These are phyloP conservation scores for Podila epigama DNA, from an alignment of 192 early-diverging fungal genomes.

Conservation along the genomic window DNA sequence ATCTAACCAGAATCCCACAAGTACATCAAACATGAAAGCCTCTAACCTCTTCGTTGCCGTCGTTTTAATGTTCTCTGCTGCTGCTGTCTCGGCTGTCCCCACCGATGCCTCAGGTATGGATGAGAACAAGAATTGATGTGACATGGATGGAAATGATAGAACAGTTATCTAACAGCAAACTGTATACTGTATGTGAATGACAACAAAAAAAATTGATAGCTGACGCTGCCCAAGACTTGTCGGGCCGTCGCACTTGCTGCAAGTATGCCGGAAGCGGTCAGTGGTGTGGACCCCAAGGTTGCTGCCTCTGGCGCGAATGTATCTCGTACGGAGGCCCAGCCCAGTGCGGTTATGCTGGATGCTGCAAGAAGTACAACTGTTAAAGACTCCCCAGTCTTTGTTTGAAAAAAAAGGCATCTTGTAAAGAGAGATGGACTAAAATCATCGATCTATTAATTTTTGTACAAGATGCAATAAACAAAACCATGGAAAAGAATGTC, in stretches of 20 bases:
- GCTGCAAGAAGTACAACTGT: conserved; percentile 15
- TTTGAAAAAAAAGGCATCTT: background rate
- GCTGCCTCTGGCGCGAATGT: conserved; percentile 18
- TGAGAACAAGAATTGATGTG: too few relatives aligned
- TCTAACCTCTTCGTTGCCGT: background rate
- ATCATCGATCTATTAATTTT: too few relatives aligned
- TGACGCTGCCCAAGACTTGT: background rate
- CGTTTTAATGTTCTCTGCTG: background rate
- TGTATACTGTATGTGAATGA: background rate
- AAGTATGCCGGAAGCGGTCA: background rate
- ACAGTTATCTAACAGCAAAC: background rate
- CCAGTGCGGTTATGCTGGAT: conserved; percentile 14
- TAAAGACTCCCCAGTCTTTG: background rate
- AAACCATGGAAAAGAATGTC: too few relatives aligned
- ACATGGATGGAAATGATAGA: background rate
- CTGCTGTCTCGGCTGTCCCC: background rate
- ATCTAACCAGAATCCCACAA: too few relatives aligned
- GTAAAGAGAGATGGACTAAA: too few relatives aligned
- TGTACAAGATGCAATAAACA: too few relatives aligned
- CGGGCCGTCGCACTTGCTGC: background rate
- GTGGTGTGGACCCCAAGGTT: conserved; percentile 4
- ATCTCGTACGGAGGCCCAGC: conserved; percentile 6
- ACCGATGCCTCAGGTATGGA: too few relatives aligned
- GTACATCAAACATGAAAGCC: background rate
- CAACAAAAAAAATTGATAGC: too few relatives aligned